Percentiles rank a stretch among this genome's conserved stretches.
phyloP scores from a whole-genome alignment of 2,329 filamentous ascomycete species.

The Paecilomyces dactylethromorphus region DNA sequence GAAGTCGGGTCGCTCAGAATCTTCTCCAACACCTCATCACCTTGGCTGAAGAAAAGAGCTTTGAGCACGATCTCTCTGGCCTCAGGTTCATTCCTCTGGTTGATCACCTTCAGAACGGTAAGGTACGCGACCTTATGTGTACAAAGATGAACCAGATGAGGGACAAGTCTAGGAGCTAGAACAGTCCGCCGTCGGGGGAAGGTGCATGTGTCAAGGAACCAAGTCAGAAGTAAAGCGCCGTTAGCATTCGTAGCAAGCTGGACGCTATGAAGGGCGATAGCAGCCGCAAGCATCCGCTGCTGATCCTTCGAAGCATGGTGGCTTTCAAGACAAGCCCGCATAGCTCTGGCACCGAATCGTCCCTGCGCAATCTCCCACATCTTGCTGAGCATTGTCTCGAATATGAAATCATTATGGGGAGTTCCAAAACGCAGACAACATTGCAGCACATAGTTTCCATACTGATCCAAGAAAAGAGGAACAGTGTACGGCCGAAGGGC shows the following conservation, averaged over 20 bases:
- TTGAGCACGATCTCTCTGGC: constrained; percentile 84
- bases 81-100: constrained; percentile 90
- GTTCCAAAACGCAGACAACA: constrained; percentile 88
- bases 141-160: constrained; percentile 88
- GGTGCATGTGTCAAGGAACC: constrained; percentile 97
- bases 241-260: constrained; percentile 95
- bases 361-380: constrained; percentile 94
- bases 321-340: constrained; percentile 94
- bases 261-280: constrained; percentile 93
- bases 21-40: constrained; percentile 79
- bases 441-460: constrained; percentile 96
- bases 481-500: constrained; percentile 79
- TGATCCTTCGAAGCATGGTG: constrained; percentile 93
- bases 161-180: constrained; percentile 82
- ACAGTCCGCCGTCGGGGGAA: constrained; percentile 89
- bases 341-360: constrained; percentile 87
- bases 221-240: constrained; percentile 85
- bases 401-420: constrained; percentile 92
- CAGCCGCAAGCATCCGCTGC: constrained; percentile 87
- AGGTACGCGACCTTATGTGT: constrained; percentile 98
- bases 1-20: constrained; percentile 89
- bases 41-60: constrained; percentile 84
- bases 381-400: constrained; percentile 89
- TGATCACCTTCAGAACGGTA: constrained; percentile 96
- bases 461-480: constrained; percentile 92